These are phyloP conservation scores for Globisporangium megalacanthum DNA, from an alignment of 352 stramenopile species.

Conservation along the genomic window DNA sequence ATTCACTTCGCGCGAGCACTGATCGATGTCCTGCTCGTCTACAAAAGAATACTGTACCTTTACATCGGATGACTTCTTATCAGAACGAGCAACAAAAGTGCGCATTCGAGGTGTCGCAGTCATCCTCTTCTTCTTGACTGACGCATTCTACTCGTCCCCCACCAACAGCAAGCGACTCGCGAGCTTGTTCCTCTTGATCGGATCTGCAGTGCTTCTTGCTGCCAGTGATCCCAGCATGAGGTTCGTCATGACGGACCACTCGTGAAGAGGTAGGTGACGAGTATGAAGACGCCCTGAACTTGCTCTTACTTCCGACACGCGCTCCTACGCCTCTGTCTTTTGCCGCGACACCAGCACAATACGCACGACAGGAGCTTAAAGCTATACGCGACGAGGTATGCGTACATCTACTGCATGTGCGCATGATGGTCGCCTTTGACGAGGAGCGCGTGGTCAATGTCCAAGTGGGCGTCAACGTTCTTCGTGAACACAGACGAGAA, in stretches of 20 bases:
- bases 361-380: slow-evolving; percentile 47
- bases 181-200: no score
- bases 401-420: slow-evolving; percentile 47
- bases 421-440: slow-evolving; percentile 31
- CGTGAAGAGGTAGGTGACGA: slow-evolving; percentile 29
- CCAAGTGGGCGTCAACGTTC: slow-evolving; percentile 44
- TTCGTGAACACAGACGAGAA: slow-evolving; percentile 42
- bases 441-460: slow-evolving; percentile 42
- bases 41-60: no score
- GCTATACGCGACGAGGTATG: slow-evolving; percentile 49
- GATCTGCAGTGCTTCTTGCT: no score
- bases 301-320: slow-evolving; percentile 28
- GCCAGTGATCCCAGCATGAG: slow-evolving; percentile 16
- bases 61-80: no score
- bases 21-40: no score
- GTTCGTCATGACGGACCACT: slow-evolving; percentile 37
- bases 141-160: no score
- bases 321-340: slow-evolving; percentile 37
- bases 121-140: no score
- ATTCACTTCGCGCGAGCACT: no score
- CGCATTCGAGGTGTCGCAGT: no score
- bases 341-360: slow-evolving; percentile 44
- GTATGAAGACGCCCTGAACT: slow-evolving; percentile 25
- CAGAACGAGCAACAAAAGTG: no score
- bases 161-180: no score